phyloP scores from a whole-genome alignment of 352 stramenopile species.

The Plasmopara muralis region DNA sequence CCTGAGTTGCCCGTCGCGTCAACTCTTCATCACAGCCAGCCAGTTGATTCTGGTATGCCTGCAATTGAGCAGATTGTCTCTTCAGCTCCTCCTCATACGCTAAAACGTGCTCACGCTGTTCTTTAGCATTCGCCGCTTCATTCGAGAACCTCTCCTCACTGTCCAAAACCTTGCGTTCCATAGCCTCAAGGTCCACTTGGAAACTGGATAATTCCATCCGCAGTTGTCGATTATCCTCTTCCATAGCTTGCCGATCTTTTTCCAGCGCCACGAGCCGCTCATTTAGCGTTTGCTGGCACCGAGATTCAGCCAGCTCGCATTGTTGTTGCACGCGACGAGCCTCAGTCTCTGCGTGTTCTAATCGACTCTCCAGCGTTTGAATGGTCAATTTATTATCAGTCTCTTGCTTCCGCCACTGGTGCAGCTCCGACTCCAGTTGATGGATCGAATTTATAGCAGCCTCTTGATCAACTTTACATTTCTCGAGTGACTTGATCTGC shows the following conservation, averaged over 20 bases:
- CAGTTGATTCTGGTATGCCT: constrained; percentile 28
- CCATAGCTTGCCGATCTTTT: constrained; percentile 42
- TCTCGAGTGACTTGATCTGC: constrained; percentile 43
- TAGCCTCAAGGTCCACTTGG: constrained; percentile 39
- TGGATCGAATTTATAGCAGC: constrained; percentile 34
- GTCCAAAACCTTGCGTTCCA: constrained; percentile 39
- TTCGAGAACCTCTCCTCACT: constrained; percentile 33
- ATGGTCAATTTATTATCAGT: constrained; percentile 35
- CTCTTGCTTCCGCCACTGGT: constrained; percentile 32
- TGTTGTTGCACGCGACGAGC: constrained; percentile 34
- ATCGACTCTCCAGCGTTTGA: constrained; percentile 38
- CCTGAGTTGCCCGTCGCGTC: constrained; percentile 16
- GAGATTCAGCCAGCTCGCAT: constrained; percentile 30
- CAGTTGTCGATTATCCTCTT: constrained; percentile 51
- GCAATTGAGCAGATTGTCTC: constrained; percentile 16
- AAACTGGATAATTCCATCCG: constrained; percentile 36
- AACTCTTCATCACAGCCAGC: constrained; percentile 21
- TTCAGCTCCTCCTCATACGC: constrained; percentile 23
- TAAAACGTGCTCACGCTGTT: constrained; percentile 29
- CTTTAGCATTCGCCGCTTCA: constrained; percentile 28
- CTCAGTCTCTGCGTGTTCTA: constrained; percentile 39
- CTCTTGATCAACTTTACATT: constrained; percentile 40
- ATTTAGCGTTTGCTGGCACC: constrained; percentile 44
- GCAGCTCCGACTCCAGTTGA: constrained; percentile 40
- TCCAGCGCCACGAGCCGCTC: constrained; percentile 50